Conservation (phyloP, 805 yeast species). For the Cyberlindnera saturnus region DNA sequence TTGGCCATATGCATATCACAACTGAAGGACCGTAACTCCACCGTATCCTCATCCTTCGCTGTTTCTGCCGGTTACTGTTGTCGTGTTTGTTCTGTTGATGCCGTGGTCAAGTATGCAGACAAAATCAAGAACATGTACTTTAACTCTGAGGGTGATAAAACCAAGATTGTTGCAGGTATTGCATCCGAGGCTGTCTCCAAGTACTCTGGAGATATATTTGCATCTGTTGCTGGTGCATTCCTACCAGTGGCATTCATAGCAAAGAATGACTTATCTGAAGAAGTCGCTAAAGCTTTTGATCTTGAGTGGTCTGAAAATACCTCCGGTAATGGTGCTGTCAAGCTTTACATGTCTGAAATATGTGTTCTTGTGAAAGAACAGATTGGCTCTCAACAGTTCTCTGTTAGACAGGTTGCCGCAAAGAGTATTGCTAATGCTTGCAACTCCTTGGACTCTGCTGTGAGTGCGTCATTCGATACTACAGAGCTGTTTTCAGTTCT, state of each 20-base stretch:
- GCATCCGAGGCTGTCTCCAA: constrained; percentile 63
- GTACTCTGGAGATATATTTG: constrained; percentile 64
- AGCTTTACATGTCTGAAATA: constrained; percentile 67
- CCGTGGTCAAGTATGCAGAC: constrained; percentile 48
- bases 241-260: constrained; percentile 80
- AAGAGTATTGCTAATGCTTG: constrained; percentile 56
- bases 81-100: constrained; percentile 49
- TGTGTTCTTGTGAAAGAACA: constrained; percentile 41
- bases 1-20: constrained; percentile 53
- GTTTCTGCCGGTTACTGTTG: constrained; percentile 74
- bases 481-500: constrained; percentile 44
- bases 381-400: constrained; percentile 53
- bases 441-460: constrained; percentile 33
- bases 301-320: constrained; percentile 75
- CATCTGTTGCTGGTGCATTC: constrained; percentile 52
- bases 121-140: constrained; percentile 53
- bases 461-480: constrained; percentile 17
- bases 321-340: constrained; percentile 66
- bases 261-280: constrained; percentile 51
- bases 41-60: constrained; percentile 73
- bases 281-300: constrained; percentile 44
- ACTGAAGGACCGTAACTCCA: constrained; percentile 61
- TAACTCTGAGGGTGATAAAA: constrained; percentile 41
- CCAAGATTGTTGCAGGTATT: constrained; percentile 47
- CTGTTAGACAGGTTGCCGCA: constrained; percentile 65